Conservation (phyloP, 495 filamentous ascomycete species). For the Daldinia vernicosa region DNA sequence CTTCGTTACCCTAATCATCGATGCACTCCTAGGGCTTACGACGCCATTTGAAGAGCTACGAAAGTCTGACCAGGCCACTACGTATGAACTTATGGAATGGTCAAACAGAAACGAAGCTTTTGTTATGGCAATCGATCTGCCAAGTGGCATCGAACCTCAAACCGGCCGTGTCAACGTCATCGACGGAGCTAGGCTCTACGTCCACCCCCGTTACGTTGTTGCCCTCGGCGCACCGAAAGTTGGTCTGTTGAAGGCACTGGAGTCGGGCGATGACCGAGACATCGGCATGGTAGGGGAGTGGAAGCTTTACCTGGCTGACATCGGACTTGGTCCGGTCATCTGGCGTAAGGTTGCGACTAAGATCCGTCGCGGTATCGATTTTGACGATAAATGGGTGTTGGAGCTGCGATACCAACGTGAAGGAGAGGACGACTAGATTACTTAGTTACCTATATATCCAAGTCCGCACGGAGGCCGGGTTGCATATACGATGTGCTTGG, state of each 20-base stretch:
- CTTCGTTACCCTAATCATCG: constrained; percentile 81
- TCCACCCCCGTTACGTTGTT: constrained; percentile 79
- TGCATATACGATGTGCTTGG: not conserved
- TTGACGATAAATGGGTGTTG: constrained; percentile 85
- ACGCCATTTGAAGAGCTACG: constrained; percentile 83
- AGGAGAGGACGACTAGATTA: constrained; percentile 29
- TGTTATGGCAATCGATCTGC: constrained; percentile 85
- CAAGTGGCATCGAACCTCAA: constrained; percentile 83
- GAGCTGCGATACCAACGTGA: constrained; percentile 60
- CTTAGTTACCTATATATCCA: not conserved
- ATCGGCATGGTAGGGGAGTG: constrained; percentile 61
- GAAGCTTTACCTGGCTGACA: constrained; percentile 83
- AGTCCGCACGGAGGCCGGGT: not conserved
- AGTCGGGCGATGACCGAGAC: constrained; percentile 64
- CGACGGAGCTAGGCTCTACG: constrained; percentile 75
- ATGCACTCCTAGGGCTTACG: constrained; percentile 86
- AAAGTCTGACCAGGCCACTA: constrained; percentile 80
- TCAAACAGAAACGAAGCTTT: constrained; percentile 81
- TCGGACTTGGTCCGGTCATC: constrained; percentile 80
- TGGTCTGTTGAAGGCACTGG: constrained; percentile 77
- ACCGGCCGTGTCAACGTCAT: constrained; percentile 67
- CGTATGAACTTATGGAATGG: constrained; percentile 86
- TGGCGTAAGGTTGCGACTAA: constrained; percentile 89
- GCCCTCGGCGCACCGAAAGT: constrained; percentile 84
- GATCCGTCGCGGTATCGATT: constrained; percentile 81